Conservation (phyloP, 2,329 filamentous ascomycete genomes). For the Aspergillus sp. region DNA sequence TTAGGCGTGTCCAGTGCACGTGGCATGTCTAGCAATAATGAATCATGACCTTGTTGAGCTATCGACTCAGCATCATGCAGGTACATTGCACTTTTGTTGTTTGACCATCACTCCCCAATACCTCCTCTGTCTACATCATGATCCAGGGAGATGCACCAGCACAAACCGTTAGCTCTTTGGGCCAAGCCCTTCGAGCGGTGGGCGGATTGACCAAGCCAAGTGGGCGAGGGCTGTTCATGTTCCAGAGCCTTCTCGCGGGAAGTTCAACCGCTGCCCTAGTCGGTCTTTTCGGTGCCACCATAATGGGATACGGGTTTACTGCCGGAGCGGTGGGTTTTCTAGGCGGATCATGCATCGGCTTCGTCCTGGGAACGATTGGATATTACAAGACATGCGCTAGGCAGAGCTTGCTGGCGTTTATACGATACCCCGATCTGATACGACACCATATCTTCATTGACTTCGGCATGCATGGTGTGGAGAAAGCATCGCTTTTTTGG, state of each 20-base stretch:
- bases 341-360: conserved; percentile 3
- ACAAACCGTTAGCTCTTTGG: neutral
- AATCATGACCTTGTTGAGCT: no score
- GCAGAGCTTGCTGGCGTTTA: neutral
- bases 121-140: no score
- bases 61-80: no score
- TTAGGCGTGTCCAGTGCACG: no score
- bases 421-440: neutral
- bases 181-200: conserved; percentile 1
- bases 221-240: conserved; percentile 2
- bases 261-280: neutral
- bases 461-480: conserved; percentile 1
- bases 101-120: no score
- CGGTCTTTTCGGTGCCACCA: neutral
- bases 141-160: neutral
- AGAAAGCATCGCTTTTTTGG: neutral
- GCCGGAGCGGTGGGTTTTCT: conserved; percentile 2
- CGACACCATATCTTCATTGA: neutral
- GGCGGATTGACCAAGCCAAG: conserved; percentile 3
- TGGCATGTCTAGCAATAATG: no score
- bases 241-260: conserved; percentile 1
- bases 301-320: neutral
- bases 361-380: neutral
- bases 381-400: neutral
- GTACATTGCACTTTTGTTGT: no score